A percentile compares a stretch with the other conserved stretches of the same genome.
These are phyloP conservation scores for Colletotrichum falcatum DNA, from an alignment of 2,329 filamentous ascomycete genomes.

Conservation along the genomic window DNA sequence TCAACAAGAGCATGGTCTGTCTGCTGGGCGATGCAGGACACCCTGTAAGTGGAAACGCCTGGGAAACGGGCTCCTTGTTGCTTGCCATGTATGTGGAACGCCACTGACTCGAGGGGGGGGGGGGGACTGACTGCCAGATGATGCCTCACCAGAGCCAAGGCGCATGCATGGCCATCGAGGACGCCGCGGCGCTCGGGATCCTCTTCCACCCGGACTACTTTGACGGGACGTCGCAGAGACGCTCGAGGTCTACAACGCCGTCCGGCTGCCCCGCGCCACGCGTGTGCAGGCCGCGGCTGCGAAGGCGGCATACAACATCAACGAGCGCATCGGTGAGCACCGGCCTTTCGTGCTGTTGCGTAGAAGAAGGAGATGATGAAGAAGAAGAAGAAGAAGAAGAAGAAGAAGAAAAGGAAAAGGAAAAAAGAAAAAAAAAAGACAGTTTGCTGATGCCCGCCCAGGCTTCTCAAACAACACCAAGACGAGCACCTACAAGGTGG, in stretches of 20 bases:
- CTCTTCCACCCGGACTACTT: conserved; percentile 65
- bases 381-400: no score
- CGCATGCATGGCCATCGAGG: conserved; percentile 76
- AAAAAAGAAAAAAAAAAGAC: no score
- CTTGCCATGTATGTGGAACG: no score
- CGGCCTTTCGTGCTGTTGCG: no score
- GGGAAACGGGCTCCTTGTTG: no score
- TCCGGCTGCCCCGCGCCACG: conserved; percentile 66
- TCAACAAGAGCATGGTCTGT: conserved; percentile 63
- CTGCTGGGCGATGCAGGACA: conserved; percentile 76
- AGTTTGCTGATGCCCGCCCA: conserved; percentile 40
- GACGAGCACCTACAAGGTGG: conserved; percentile 69
- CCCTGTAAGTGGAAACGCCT: conserved; percentile 61
- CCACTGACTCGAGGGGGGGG: conserved; percentile 13
- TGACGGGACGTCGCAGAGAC: conserved; percentile 60
- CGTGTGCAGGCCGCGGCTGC: conserved; percentile 68
- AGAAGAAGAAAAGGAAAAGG: no score
- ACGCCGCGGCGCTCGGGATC: conserved; percentile 72
- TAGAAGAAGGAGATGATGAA: no score
- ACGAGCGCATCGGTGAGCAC: conserved; percentile 68
- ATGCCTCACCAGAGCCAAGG: conserved; percentile 76
- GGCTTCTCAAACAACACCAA: conserved; percentile 73
- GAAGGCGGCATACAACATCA: conserved; percentile 71
- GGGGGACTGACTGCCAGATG: no score
- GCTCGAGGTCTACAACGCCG: conserved; percentile 63